Base-by-base conservation (phyloP, 2,329 filamentous ascomycete genomes). In the Exutisphaerella laricina region DNA sequence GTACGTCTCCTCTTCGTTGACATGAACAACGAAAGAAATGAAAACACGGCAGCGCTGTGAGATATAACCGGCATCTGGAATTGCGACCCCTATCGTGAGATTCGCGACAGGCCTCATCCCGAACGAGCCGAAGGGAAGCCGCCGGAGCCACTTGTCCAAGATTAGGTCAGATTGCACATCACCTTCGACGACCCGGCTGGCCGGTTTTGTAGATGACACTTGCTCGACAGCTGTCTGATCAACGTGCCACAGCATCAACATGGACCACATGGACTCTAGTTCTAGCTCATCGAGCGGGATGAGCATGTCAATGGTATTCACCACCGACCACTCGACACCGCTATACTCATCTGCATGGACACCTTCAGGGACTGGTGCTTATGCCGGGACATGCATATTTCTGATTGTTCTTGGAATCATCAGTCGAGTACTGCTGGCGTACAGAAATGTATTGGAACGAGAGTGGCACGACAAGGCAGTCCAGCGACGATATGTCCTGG, bases 351-450 rank as follows among this genome's bases (percentile, higher is more conserved):
- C 67, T 16, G 63, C 71, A 39, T 97, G 89, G 88, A 84, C 84
- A 2, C 90, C 90, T 4, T 67, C 61, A 20, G 81, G 70, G 25
- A 70, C 74, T 4, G 87, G 83, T 55, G 70, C 75, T 46, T 97
- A 96, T 66, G 88, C 87, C 1, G 90, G 80, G 43, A 94, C 88
- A 20, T 94, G 90, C 71, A 85, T 96, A 64, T 96, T 96, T 68
- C 76, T 96, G 46, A 81, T 95, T 61, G 56, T 84, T 32, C 80
- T 97, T 39, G 82, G 81, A 47, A 71, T 82, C 48, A 58, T 84
- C 43, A 80, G 83, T 59, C 84, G 89, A 39, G 68, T 72, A 14
- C 71, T 95, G 12, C 69, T 90, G 38, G 88, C 88, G 2, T 71
- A 78, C 56, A 88, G 87, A 62, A 62, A 70, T 17, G 58, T 70